Evolutionary conservation across 1,284 basidiomycete genomes (phyloP).

Genomic region (Flammula alnicola): DNA sequence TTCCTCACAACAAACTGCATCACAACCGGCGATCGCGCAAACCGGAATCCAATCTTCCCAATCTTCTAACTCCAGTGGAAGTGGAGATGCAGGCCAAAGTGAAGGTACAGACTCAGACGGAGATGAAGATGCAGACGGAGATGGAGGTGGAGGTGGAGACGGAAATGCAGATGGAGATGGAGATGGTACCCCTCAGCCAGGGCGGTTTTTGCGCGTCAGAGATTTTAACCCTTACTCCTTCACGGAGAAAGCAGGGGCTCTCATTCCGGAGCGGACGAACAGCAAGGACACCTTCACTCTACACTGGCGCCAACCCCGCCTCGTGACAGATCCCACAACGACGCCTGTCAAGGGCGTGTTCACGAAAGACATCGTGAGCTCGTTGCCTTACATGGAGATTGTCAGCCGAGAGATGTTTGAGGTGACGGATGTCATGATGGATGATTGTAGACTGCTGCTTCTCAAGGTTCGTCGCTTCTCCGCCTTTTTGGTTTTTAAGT

Average conservation of each 20-base stretch:
- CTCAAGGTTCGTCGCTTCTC: conserved; percentile 50
- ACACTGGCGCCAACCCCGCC: conserved; percentile 34
- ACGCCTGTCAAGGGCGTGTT: conserved; percentile 47
- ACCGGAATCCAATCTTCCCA: too few relatives aligned
- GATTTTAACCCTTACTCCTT: conserved; percentile 54
- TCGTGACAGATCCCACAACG: conserved; percentile 45
- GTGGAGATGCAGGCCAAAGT: not conserved
- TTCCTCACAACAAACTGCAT: not conserved
- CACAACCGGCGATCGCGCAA: not conserved
- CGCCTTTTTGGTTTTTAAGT: conserved; percentile 11
- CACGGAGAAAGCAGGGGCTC: conserved; percentile 21
- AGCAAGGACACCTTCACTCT: conserved; percentile 23
- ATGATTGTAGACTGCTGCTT: conserved; percentile 51
- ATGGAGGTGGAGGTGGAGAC: conserved; percentile 2
- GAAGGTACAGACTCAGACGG: not conserved
- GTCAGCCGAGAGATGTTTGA: conserved; percentile 48
- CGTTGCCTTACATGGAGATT: conserved; percentile 52
- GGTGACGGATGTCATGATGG: conserved; percentile 59
- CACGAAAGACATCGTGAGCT: conserved; percentile 46
- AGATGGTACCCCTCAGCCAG: conserved; percentile 13
- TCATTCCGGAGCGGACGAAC: not conserved
- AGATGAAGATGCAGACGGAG: conserved; percentile 12
- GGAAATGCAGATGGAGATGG: too few relatives aligned
- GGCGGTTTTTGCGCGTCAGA: conserved; percentile 44
- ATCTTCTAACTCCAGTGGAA: not conserved